Evolutionary conservation across 2,329 filamentous ascomycete genomes (phyloP), one percentile per base, ranked within the genome.

Genomic region (Pleoardoris graminearum): DNA sequence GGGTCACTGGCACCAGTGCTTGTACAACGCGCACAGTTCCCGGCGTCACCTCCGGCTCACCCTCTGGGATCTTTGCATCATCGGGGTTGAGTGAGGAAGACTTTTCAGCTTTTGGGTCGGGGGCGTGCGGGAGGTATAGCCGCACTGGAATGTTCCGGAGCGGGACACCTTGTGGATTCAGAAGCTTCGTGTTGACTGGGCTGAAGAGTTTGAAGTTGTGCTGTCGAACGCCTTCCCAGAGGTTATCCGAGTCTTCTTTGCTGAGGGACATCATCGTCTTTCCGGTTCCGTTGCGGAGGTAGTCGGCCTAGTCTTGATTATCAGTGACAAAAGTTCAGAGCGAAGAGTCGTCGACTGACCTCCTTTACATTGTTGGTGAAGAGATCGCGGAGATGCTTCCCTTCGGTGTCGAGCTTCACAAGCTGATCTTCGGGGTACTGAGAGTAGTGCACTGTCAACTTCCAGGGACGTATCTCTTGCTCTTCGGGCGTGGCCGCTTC

Each of bases 241-340:
- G 79, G 27, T 87, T 83, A 7, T 86, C 90, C 12, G 90, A 94
- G 70, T 96, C 86, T 39, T 89, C 85, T 70, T 91, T 92, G 55
- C 88, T 91, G 66, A 97, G 78, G 48, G 86, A 87, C 90, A 96
- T 96, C 66, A 96, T 92, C 55, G 89, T 87, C 70, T 93, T 91
- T 14, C 90, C 91, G 48, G 89, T 94, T 38, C 91, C 91, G 62
- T 94, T 93, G 46, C 92, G 85, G 45, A 96, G 79, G 62, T 91
- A 96, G 73, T 96, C 91, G 25, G 92, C 91, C 80, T 85, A 51
- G 45, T 4, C 7, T 2, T 11, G 8, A 21, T 21, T 14, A 22
- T 61, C 22, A 61, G 52, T 6, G 14, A 19, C 33, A 27, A 10
- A 33, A 6, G 17, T 10, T 12, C 21, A 10, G 16, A 61, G 45